phyloP scores from a whole-genome alignment of 2,329 filamentous ascomycete genomes.

The Diaporthe amygdali region DNA sequence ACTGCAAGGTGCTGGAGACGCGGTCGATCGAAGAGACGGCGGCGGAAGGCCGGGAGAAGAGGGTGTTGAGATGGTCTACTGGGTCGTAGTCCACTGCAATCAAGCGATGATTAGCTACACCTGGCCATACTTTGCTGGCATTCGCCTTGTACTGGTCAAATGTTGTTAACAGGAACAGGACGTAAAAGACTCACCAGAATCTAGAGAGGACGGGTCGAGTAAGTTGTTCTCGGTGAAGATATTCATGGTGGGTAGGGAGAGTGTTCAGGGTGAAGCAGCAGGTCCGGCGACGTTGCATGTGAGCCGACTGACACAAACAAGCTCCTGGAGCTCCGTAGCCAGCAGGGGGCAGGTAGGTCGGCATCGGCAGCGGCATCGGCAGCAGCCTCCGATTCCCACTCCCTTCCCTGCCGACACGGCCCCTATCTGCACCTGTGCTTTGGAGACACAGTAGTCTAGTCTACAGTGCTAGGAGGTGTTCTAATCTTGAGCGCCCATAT shows the following conservation, averaged over 20 bases:
- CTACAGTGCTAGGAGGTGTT: no score
- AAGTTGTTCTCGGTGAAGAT: slow-evolving; percentile 25
- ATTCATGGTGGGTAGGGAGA: slow-evolving; percentile 17
- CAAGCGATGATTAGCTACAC: slow-evolving; percentile 8
- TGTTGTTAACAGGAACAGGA: not conserved
- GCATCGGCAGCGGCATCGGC: not conserved
- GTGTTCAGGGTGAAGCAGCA: not conserved
- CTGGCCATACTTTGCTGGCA: not conserved
- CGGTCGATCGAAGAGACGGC: slow-evolving; percentile 77
- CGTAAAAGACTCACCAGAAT: slow-evolving; percentile 28
- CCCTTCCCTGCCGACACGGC: not conserved
- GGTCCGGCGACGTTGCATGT: slow-evolving; percentile 24
- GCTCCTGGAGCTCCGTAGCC: not conserved
- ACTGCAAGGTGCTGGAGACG: slow-evolving; percentile 75
- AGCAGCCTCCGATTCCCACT: not conserved
- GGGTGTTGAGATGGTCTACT: slow-evolving; percentile 87
- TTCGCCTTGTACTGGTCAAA: no score
- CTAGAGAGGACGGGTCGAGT: slow-evolving; percentile 25
- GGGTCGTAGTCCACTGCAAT: slow-evolving; percentile 80
- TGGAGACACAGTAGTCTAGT: not conserved
- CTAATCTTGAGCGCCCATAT: no score
- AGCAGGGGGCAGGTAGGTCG: not conserved
- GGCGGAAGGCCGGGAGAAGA: slow-evolving; percentile 89
- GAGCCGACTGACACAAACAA: slow-evolving; percentile 11
- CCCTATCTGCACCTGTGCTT: not conserved